Percentiles rank a stretch among this genome's conserved stretches.
Evolutionary conservation across 305 asterid species (phyloP).

Genomic region (Solanum hybrid): DNA sequence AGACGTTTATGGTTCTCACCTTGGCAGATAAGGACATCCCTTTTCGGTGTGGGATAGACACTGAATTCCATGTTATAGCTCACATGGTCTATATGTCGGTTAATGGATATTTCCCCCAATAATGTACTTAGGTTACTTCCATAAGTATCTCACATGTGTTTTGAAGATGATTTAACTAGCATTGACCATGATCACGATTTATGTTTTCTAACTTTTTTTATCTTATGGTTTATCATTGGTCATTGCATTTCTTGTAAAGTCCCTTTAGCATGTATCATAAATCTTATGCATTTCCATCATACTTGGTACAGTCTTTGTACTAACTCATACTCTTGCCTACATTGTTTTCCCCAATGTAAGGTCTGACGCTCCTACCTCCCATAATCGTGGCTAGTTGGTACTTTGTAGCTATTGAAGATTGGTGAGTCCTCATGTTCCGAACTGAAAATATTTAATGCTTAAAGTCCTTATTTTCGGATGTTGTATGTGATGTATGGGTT

Average conservation of each 20-base stretch:
- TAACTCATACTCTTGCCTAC: neutral
- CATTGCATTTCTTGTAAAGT: too few relatives aligned
- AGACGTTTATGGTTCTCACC: neutral
- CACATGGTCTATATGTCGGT: neutral
- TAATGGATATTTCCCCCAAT: neutral
- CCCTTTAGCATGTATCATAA: neutral
- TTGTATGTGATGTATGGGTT: neutral
- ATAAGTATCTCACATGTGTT: neutral
- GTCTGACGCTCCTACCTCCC: neutral
- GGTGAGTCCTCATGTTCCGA: neutral
- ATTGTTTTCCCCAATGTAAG: neutral
- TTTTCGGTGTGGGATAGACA: neutral
- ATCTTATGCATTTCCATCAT: neutral
- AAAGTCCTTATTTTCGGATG: neutral
- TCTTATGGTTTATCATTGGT: neutral
- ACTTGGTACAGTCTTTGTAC: neutral
- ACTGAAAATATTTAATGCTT: neutral
- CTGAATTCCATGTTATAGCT: neutral
- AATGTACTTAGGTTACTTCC: neutral
- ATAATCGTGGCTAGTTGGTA: neutral
- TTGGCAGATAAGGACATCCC: neutral
- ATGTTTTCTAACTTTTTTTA: neutral
- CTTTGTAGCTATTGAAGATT: neutral
- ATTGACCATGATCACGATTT: neutral
- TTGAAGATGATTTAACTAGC: neutral